phyloP scores from a whole-genome alignment of 768 basidiomycete genomes.

The Leucocoprinus sp. region DNA sequence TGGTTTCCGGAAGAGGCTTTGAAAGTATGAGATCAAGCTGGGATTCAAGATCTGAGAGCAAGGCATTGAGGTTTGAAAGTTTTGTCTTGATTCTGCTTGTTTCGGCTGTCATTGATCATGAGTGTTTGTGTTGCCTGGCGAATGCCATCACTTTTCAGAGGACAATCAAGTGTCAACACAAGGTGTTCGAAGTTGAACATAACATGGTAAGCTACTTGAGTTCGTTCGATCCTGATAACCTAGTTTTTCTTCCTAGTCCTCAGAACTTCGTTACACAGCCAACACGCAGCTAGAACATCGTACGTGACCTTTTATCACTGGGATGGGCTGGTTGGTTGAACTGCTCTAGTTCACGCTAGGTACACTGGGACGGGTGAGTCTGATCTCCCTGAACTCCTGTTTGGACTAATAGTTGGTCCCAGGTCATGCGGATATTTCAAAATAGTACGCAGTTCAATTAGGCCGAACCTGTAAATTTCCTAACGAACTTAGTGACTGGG shows the following conservation, averaged over 20 bases:
- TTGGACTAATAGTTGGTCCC: slow-evolving; percentile 10
- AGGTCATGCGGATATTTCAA: slow-evolving; percentile 96
- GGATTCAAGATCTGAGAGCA: slow-evolving; percentile 64
- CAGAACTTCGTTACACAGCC: slow-evolving; percentile 90
- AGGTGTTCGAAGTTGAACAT: slow-evolving; percentile 31
- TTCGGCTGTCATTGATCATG: slow-evolving; percentile 33
- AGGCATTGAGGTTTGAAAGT: slow-evolving; percentile 41
- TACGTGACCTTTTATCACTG: slow-evolving; percentile 32
- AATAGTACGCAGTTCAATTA: slow-evolving; percentile 59
- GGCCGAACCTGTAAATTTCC: slow-evolving; percentile 4
- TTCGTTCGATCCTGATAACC: slow-evolving; percentile 8
- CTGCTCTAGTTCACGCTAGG: slow-evolving; percentile 74
- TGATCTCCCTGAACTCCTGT: not conserved
- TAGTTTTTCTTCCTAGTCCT: slow-evolving; percentile 44
- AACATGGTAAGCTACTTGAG: slow-evolving; percentile 29
- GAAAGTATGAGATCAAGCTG: slow-evolving; percentile 59
- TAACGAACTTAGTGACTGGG: slow-evolving; percentile 69
- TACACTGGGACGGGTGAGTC: slow-evolving; percentile 89
- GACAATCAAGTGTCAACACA: slow-evolving; percentile 27
- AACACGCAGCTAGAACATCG: slow-evolving; percentile 95
- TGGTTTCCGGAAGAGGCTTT: slow-evolving; percentile 58
- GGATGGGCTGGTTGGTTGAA: slow-evolving; percentile 4
- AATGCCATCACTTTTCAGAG: slow-evolving; percentile 3
- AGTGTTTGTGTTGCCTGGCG: not conserved
- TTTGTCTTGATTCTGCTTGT: slow-evolving; percentile 37